Base-by-base conservation (phyloP, 1,139 yeast genomes). In the Sugiyamaella paludigena region DNA sequence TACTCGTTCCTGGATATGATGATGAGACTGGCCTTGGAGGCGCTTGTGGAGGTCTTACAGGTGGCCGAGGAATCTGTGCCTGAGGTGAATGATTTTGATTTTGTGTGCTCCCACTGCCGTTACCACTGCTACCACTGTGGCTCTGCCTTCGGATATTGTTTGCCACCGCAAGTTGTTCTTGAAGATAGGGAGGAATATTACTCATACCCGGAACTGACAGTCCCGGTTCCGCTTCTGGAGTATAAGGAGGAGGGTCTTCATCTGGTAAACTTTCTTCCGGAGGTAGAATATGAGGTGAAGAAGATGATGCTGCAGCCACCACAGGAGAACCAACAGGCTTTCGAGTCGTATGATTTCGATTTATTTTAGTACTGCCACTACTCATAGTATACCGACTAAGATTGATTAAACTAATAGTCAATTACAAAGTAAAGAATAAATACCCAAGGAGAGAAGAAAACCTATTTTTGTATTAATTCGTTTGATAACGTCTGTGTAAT, bases 231-330 rank as follows among this genome's bases (percentile, higher is more conserved):
- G 61, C 58, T 19, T 51, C 56, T 24, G 58, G 54, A 4, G 58
- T 54, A 42, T 61, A 61, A 16, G 64, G 61, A 31, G 65, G 65
- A 31, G 64, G 65, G 7, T 56, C 55, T 35, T 59, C 64, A 42
- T 53, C 51, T 4, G 61, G 59, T 13, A 39, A 36, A 15, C 42
- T 24, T 34, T 53, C 52, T 35, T 55, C 61, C 13, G 60, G 58
- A 13, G 60, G 50, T 7, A 45, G 33, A 16, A 39, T 31, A 29
- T 39, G 43, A n/a, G 26, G 15, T 27, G 47, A 37, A 16, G 39
- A 27, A 10, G 39, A 13, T 4, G 38, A 35, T 13, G 33, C 26
- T 35, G 38, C 38, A 4, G 38, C 24, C 3, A 19, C 24, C 3
- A 5, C 3, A 19, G 24, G 5, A 19, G 24, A 19, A 19, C n/a